Evolutionary conservation across 1,139 yeast species (phyloP).

Genomic region (Pichia sp.): DNA sequence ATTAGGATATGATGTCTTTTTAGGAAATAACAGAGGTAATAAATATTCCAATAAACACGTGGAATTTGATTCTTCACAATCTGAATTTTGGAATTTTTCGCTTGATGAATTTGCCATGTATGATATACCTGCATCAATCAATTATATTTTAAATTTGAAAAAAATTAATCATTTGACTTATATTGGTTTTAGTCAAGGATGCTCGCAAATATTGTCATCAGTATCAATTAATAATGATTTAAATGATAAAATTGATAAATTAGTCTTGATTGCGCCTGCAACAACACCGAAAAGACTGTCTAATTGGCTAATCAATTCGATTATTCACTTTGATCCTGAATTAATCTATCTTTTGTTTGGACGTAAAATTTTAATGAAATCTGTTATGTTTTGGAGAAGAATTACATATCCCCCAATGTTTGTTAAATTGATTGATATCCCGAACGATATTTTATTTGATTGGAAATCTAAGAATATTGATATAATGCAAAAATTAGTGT

Average conservation of each 20-base stretch:
- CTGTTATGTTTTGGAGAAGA: conserved; percentile 76
- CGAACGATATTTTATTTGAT: conserved; percentile 62
- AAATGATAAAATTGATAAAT: conserved; percentile 60
- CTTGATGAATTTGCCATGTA: conserved; percentile 79
- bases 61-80: conserved; percentile 33
- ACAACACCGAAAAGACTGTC: conserved; percentile 86
- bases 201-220: conserved; percentile 86
- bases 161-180: conserved; percentile 45
- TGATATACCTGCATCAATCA: conserved; percentile 73
- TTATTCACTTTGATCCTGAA: conserved; percentile 75
- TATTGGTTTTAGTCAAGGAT: conserved; percentile 87
- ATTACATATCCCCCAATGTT: conserved; percentile 82
- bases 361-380: conserved; percentile 61
- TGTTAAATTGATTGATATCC: conserved; percentile 62
- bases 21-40: conserved; percentile 87
- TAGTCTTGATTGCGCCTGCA: conserved; percentile 73
- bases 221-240: conserved; percentile 64
- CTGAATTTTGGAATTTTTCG: conserved; percentile 75
- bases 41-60: conserved; percentile 53
- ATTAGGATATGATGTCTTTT: conserved; percentile 85
- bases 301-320: conserved; percentile 67
- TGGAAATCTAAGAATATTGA: conserved; percentile 74
- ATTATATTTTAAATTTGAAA: conserved; percentile 51
- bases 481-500: conserved; percentile 62
- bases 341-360: conserved; percentile 73